Evolutionary conservation across 352 stramenopile genomes (phyloP), one percentile per base, ranked within the genome.

Genomic region (Pilasporangium apinafurcum): DNA sequence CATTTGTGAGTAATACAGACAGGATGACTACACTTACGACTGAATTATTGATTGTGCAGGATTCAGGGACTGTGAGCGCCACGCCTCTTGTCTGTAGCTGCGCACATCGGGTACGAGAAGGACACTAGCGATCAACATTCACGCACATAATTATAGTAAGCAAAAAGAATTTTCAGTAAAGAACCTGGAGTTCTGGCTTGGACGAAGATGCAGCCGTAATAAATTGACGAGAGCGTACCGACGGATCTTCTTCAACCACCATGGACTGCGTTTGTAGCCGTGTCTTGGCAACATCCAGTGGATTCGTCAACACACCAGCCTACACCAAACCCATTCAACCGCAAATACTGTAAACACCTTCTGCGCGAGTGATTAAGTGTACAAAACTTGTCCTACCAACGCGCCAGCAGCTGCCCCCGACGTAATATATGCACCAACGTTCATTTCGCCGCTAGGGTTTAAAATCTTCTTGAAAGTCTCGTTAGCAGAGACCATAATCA

Each of bases 221-320:
- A 35, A 48, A 35, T 42, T 42, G 40, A 39, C 63, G 57, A 20
- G 26, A 53, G 56, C 68, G 49, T 76, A 89, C 77, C 68, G 60
- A 71, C 40, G 60, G 34, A 53, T 83, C 66, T 50, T 84, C 69
- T 43, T 70, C 48, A 8, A 85, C 29, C 46, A 85, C 48, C 62
- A 88, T 68, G 36, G 76, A 70, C 53, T 99, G 95, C 18, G 94
- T 98, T 68, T 99, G 95, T 56, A 99, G 70, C 37, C 87, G 70
- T 14, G 97, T 99, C 72, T 99, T 99, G 39, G 98, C 88, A 25
- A 98, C 92, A 79, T 99, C 97, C 48, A 99, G 70, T 17, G 97
- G 97, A 41, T 96, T 98, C 18, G 97, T 99, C 14, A 96, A 33
- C 20, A 83, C 87, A 21, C 80, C 80, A 61, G 80, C 80, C 73